Base-by-base conservation (phyloP, 2,329 filamentous ascomycete genomes). In the Stagonosporopsis chrysanthemi region DNA sequence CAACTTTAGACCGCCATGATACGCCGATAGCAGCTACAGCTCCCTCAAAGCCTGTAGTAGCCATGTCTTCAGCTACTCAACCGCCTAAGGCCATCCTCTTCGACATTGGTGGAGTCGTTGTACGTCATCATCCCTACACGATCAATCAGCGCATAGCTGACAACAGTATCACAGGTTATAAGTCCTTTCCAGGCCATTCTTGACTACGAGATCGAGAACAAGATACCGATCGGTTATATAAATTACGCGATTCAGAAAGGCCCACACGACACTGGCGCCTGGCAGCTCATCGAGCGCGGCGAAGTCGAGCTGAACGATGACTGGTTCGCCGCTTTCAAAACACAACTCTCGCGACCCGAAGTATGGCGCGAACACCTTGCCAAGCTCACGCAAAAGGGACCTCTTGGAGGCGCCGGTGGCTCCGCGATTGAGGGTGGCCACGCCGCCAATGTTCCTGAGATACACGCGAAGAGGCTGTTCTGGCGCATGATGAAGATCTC, bases 81-180 rank as follows among this genome's bases (percentile, higher is more conserved):
- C 54, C 66, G 2, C 67, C 67, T 6, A 69, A 63, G 14, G 75
- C 74, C n/a, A 68, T 77, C 1, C 82, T 99, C 22, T 98, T 98
- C 76, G 95, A 99, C 78, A 95, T 99, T 66, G 95, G 95, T 36
- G 95, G 95, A 61, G 95, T 99, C 67, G 96, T 92, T 83, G 94
- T 97, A 89, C 83, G 91, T 87, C 59, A 49, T 33, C 48, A 31
- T 19, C 35, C 36, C 17, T 22, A 11, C 6, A 2, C 17, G 11
- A 31, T 24, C 46, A n/a, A 4, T 15, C 24, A 8, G 40, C 28
- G 22, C 44, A 55, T 52, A 50, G 60, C 36, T 39, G 43, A 19
- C 33, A 26, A 24, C 15, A 36, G 8, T 19, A 23, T 12, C 15
- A 64, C n/a, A 96, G 93, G 92, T 97, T 52, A 82, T 90, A 23